A percentile compares a stretch with the other conserved stretches of the same genome.
Conservation (phyloP, 1,139 yeast species). For the Meyerozyma smithsonii region DNA sequence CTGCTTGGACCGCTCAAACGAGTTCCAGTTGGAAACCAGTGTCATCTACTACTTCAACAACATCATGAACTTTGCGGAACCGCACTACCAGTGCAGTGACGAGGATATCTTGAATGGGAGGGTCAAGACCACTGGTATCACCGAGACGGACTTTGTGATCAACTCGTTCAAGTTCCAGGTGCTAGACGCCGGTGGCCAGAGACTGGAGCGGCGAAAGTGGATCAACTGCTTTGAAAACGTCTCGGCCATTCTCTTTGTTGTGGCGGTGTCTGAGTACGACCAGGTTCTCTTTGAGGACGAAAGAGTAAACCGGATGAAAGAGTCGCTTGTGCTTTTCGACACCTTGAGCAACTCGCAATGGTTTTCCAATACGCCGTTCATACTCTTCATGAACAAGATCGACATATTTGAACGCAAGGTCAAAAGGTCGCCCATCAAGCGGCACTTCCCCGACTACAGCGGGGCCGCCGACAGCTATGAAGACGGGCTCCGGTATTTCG, state of each 20-base stretch:
- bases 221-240: constrained; percentile 93
- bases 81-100: constrained; percentile 67
- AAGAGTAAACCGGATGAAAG: constrained; percentile 85
- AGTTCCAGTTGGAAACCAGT: constrained; percentile 78
- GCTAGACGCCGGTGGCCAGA: constrained; percentile 95
- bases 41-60: constrained; percentile 75
- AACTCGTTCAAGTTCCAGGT: constrained; percentile 67
- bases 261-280: constrained; percentile 90
- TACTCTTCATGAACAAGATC: constrained; percentile 81
- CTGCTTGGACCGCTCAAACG: constrained; percentile 62
- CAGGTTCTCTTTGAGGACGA: constrained; percentile 89
- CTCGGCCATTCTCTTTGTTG: constrained; percentile 84
- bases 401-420: constrained; percentile 78
- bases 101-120: constrained; percentile 85
- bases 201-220: constrained; percentile 94
- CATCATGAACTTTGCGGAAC: constrained; percentile 57
- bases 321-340: constrained; percentile 79
- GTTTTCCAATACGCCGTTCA: constrained; percentile 84
- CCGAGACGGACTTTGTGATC: constrained; percentile 77
- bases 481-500: constrained; percentile 64
- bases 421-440: constrained; percentile 54
- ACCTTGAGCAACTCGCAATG: constrained; percentile 81
- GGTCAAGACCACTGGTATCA: constrained; percentile 92
- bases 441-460: constrained; percentile 68
- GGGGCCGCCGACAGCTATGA: constrained; percentile 62